phyloP scores from a whole-genome alignment of 2,329 filamentous ascomycete genomes.

The Metarhizium sp. region DNA sequence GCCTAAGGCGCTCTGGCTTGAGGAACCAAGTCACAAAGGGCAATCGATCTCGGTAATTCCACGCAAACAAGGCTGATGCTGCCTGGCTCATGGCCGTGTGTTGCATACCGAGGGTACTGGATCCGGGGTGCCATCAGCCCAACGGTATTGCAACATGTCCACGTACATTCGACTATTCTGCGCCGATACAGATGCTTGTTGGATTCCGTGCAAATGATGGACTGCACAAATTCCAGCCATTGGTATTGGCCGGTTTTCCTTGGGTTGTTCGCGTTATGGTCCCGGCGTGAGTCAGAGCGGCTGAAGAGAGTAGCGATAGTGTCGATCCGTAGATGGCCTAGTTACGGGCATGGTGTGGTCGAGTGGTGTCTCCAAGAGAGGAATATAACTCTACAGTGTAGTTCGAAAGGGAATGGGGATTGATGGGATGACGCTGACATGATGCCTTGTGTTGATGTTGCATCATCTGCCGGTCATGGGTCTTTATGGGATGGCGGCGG shows the following conservation, averaged over 20 bases:
- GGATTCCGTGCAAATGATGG: not conserved
- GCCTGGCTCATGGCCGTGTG: not conserved
- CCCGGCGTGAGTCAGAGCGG: constrained; percentile 1
- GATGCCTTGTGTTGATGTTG: not conserved
- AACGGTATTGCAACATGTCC: not conserved
- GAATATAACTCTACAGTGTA: not conserved
- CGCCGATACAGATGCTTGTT: not conserved
- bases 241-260: no score
- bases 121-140: not conserved
- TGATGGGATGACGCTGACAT: not conserved
- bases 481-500: not conserved
- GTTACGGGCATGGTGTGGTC: not conserved
- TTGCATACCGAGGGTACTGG: not conserved
- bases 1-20: no score
- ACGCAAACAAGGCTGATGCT: not conserved
- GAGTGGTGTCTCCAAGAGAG: no score
- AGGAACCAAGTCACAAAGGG: no score
- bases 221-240: not conserved
- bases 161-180: not conserved
- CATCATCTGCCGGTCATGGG: not conserved
- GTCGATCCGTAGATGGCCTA: not conserved
- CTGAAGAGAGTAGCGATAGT: not conserved
- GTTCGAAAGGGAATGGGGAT: not conserved
- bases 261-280: not conserved
- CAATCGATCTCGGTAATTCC: no score